Percentiles rank a stretch among this genome's conserved stretches.
These are phyloP conservation scores for Neurospora sp. DNA, from an alignment of 495 filamentous ascomycete species.

Conservation along the genomic window DNA sequence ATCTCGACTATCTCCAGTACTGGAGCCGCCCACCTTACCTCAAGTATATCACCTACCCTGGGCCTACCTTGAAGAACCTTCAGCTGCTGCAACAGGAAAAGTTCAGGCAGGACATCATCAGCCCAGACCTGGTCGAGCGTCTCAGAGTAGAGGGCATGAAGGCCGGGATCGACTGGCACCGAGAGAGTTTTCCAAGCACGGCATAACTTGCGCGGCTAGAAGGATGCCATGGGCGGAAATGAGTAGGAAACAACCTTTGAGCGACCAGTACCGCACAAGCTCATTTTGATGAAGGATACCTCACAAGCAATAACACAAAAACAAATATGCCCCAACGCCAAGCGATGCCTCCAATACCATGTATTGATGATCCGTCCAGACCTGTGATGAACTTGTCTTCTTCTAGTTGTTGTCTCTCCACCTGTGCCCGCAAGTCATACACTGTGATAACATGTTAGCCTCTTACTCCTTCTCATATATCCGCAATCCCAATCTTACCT, in stretches of 20 bases:
- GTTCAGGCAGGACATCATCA: constrained; percentile 75
- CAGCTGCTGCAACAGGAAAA: constrained; percentile 73
- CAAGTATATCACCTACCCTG: constrained; percentile 72
- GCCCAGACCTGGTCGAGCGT: constrained; percentile 55
- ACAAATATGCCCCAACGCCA: constrained; percentile 14
- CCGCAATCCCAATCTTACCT: constrained; percentile 41
- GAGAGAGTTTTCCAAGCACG: constrained; percentile 16
- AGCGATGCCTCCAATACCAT: constrained; percentile 14
- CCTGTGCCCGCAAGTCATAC: constrained; percentile 45
- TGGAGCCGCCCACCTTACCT: constrained; percentile 74
- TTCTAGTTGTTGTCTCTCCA: constrained; percentile 46
- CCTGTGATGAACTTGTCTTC: neutral
- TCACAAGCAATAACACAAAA: constrained; percentile 3
- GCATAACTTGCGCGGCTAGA: neutral
- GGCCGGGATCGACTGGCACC: constrained; percentile 38
- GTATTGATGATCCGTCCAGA: constrained; percentile 3
- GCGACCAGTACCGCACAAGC: neutral
- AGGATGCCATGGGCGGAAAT: neutral
- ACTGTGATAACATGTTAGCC: constrained; percentile 31
- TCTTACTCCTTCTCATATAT: neutral
- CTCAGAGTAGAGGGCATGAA: constrained; percentile 51
- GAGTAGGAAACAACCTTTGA: neutral
- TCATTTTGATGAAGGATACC: neutral
- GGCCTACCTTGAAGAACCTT: constrained; percentile 71
- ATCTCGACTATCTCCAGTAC: constrained; percentile 78